Evolutionary conservation across 129 eudicot genomes (phyloP).

Genomic region (Pseudognaphalium luteoalbum): DNA sequence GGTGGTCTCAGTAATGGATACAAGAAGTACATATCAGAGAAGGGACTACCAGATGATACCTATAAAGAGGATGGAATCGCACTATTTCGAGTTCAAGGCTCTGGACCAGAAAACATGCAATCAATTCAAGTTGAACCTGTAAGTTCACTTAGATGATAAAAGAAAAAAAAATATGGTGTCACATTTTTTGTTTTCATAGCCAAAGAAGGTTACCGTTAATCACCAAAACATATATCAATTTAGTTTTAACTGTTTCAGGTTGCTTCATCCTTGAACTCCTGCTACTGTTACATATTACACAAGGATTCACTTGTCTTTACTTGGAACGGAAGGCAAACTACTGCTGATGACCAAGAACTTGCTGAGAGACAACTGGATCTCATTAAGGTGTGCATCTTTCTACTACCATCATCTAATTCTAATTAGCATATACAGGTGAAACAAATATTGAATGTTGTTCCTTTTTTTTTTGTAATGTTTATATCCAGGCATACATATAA

Average conservation of each 20-base stretch:
- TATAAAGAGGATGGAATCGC: constrained; percentile 73
- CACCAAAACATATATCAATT: background rate
- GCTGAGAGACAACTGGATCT: constrained; percentile 85
- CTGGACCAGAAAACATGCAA: constrained; percentile 98
- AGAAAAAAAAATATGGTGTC: too few species aligned
- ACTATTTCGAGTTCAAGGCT: constrained; percentile 85
- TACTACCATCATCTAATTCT: background rate
- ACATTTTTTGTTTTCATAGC: background rate
- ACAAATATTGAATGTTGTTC: background rate
- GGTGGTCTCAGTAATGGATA: constrained; percentile 87
- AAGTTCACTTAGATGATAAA: constrained; percentile 20
- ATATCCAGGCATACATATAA: background rate
- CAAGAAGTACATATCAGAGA: constrained; percentile 76
- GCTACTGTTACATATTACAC: constrained; percentile 85
- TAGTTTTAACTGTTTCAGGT: constrained; percentile 47
- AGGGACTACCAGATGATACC: constrained; percentile 72
- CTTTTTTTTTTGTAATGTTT: background rate
- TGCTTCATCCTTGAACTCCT: constrained; percentile 80
- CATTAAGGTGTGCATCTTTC: constrained; percentile 52
- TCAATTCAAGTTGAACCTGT: constrained; percentile 94
- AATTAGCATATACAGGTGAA: too few species aligned
- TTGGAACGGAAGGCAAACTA: constrained; percentile 74
- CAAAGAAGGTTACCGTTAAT: background rate
- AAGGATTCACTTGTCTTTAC: constrained; percentile 60
- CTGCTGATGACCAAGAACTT: constrained; percentile 74